phyloP scores from a whole-genome alignment of 2,329 filamentous ascomycete species.

The Zymoseptoria ardabiliae region DNA sequence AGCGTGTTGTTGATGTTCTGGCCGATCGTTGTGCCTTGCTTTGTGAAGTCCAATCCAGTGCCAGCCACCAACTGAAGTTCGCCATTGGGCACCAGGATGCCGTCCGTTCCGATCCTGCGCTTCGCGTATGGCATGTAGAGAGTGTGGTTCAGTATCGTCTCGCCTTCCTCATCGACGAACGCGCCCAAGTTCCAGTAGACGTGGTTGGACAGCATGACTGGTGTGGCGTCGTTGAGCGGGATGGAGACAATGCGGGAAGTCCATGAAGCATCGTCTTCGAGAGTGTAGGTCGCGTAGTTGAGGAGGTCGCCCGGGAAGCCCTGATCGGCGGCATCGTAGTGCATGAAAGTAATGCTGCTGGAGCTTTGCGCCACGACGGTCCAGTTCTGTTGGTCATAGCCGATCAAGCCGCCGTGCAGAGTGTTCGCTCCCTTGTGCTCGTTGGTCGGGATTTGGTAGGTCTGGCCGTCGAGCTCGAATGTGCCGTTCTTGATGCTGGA shows the following conservation, averaged over 20 bases:
- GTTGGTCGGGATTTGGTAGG: slow-evolving; percentile 43
- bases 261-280: slow-evolving; percentile 55
- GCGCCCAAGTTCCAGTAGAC: slow-evolving; percentile 79
- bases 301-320: slow-evolving; percentile 73
- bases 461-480: slow-evolving; percentile 41
- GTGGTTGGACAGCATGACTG: slow-evolving; percentile 70
- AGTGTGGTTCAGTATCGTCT: slow-evolving; percentile 60
- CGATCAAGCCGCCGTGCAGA: slow-evolving; percentile 45
- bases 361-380: slow-evolving; percentile 60
- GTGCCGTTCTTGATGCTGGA: slow-evolving; percentile 47
- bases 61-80: slow-evolving; percentile 37
- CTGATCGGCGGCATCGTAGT: slow-evolving; percentile 63
- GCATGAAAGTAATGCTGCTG: slow-evolving; percentile 64
- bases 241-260: slow-evolving; percentile 64
- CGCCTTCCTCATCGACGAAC: slow-evolving; percentile 64
- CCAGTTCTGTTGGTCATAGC: slow-evolving; percentile 63
- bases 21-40: slow-evolving; percentile 8
- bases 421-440: slow-evolving; percentile 44
- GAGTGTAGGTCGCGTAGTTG: slow-evolving; percentile 64
- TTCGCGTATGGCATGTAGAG: slow-evolving; percentile 61
- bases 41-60: slow-evolving; percentile 20
- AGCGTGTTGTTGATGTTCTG: slow-evolving; percentile 18
- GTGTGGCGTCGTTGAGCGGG: slow-evolving; percentile 65
- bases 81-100: slow-evolving; percentile 23
- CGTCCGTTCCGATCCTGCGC: slow-evolving; percentile 18